Evolutionary conservation across 2,329 filamentous ascomycete genomes (phyloP), one percentile per base, ranked within the genome.

Genomic region (Diaporthe aspalathi): DNA sequence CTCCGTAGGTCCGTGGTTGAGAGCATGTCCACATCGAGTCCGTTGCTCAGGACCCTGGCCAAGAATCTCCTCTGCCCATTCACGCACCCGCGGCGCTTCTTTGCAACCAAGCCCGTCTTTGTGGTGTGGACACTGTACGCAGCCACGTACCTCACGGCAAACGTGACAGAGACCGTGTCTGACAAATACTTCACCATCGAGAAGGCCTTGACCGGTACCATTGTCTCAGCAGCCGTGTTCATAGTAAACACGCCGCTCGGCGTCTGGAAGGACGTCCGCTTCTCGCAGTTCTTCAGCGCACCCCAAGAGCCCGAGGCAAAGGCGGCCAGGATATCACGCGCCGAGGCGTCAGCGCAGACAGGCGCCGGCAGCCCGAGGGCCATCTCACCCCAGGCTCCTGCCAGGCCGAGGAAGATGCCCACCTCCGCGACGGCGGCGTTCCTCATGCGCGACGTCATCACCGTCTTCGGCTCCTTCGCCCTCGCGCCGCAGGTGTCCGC

Each of bases 181-280:
- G 60, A 50, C 6, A 65, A 50, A 45, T 65, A 65, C n/a, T 38
- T 65, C 4, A n/a, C 45, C 20, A 16, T 50, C 45, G 60, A 65
- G 45, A 65, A 65, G 60, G 60, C 60, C 29, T n/a, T 65, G 2
- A 65, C 60, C 5, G 60, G 60, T 2, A 65, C 60, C 29, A 50
- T 65, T 32, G 45, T 65, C 45, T 65, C 60, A 3, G 22, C 60
- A 14, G 60, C 29, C n/a, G 60, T 65, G 14, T 65, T 65, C 60
- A 50, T 65, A 38, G n/a, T 65, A 14, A 65, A 65, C 45, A 50
- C 60, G 14, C 60, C 60, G 29, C 60, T 65, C 45, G 60, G 60
- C n/a, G 60, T 65, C 16, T 65, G 60, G 60, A 65, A 65, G 29
- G 60, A 65, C 45, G 60, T 65, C 60, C 60, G 60, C n/a, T 65